These are phyloP conservation scores for Cladophialophora exuberans DNA, from an alignment of 2,329 filamentous ascomycete species.

Conservation along the genomic window DNA sequence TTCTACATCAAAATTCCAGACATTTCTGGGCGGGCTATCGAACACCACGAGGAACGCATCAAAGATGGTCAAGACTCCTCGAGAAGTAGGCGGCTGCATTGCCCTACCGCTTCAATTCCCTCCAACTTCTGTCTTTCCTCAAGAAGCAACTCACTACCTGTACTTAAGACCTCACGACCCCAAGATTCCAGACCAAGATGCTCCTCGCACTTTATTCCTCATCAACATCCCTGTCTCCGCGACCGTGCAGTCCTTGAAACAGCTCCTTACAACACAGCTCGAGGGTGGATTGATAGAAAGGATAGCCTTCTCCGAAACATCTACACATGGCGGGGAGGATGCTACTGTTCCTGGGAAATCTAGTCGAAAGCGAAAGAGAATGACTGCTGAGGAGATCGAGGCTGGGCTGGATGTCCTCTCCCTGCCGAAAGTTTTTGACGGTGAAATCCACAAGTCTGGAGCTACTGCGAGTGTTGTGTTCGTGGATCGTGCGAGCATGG, in stretches of 20 bases:
- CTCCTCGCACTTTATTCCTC: conserved; percentile 82
- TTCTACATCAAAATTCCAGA: too few species aligned
- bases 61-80: conserved; percentile 41
- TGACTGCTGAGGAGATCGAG: conserved; percentile 52
- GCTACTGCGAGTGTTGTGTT: conserved; percentile 80
- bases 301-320: conserved; percentile 65
- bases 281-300: conserved; percentile 77
- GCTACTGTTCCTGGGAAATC: too few species aligned
- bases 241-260: conserved; percentile 74
- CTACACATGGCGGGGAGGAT: too few species aligned
- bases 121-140: conserved; percentile 63
- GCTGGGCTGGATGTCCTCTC: conserved; percentile 62
- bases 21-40: too few species aligned
- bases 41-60: neutral
- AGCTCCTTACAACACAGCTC: conserved; percentile 73
- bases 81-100: conserved; percentile 64
- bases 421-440: conserved; percentile 74
- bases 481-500: conserved; percentile 78
- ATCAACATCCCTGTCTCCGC: conserved; percentile 87
- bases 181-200: conserved; percentile 72
- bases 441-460: conserved; percentile 71
- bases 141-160: conserved; percentile 73
- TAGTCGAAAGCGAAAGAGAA: conserved; percentile 60
- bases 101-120: conserved; percentile 71
- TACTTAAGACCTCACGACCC: conserved; percentile 85